A percentile compares a stretch with the other conserved stretches of the same genome.
phyloP scores from a whole-genome alignment of 371 early-diverging fungal genomes.

The Rhizopus sp. region DNA sequence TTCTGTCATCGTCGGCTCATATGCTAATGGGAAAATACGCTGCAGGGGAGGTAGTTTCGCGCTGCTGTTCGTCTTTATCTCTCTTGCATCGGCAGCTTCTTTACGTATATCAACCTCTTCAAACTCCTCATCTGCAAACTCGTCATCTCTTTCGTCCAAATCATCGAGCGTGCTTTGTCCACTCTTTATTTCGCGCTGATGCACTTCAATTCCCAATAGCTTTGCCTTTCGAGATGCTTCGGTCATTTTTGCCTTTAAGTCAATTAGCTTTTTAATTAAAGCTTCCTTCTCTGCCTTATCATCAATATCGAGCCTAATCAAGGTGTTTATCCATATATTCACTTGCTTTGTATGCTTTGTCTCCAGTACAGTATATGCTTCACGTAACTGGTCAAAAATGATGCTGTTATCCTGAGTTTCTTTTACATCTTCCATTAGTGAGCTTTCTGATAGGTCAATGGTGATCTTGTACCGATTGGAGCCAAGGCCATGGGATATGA shows the following conservation, averaged over 20 bases:
- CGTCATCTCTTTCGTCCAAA: conserved; percentile 52
- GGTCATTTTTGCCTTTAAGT: conserved; percentile 35
- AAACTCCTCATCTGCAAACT: conserved; percentile 53
- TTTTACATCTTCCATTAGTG: conserved; percentile 48
- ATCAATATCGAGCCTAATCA: conserved; percentile 49
- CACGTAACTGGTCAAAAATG: conserved; percentile 64
- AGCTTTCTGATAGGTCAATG: conserved; percentile 53
- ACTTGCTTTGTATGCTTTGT: conserved; percentile 48
- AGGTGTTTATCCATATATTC: conserved; percentile 52
- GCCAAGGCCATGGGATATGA: conserved; percentile 57
- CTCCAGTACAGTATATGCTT: conserved; percentile 52
- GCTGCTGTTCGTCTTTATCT: neutral
- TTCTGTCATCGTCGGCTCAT: conserved; percentile 48
- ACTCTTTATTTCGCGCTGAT: neutral
- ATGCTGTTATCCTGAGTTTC: conserved; percentile 63
- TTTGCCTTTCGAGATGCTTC: conserved; percentile 54
- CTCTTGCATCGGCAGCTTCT: neutral
- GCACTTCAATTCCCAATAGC: conserved; percentile 47
- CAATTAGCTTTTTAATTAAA: conserved; percentile 40
- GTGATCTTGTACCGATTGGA: conserved; percentile 64
- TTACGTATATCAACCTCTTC: conserved; percentile 54
- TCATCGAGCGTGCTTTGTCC: conserved; percentile 1
- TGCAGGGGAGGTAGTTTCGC: conserved; percentile 40
- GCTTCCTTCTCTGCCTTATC: conserved; percentile 39
- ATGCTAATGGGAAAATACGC: conserved; percentile 49